A percentile compares a stretch with the other conserved stretches of the same genome.
These are phyloP conservation scores for Chimonanthus praecox DNA, from an alignment of 164 flowering plant species.

Conservation along the genomic window DNA sequence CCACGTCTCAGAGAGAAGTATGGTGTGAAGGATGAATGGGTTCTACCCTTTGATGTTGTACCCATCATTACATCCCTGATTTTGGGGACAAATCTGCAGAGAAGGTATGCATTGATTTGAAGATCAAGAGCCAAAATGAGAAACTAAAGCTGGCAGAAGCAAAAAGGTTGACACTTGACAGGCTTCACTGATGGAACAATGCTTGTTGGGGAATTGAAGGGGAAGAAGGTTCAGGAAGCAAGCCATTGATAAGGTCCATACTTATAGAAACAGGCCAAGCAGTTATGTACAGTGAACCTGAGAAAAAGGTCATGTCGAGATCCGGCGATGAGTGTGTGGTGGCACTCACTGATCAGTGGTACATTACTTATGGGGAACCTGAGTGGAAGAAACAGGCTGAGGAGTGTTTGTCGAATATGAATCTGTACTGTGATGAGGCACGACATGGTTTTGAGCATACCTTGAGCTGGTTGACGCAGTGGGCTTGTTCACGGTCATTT, in stretches of 20 bases:
- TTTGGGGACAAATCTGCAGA: slow-evolving; percentile 70
- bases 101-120: slow-evolving; percentile 60
- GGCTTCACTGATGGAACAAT: slow-evolving; percentile 83
- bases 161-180: slow-evolving; percentile 63
- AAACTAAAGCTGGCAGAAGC: slow-evolving; percentile 76
- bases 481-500: slow-evolving; percentile 58
- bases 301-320: slow-evolving; percentile 76
- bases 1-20: slow-evolving; percentile 60
- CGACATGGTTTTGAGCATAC: slow-evolving; percentile 83
- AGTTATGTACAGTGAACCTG: slow-evolving; percentile 84
- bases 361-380: slow-evolving; percentile 70
- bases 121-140: slow-evolving; percentile 78
- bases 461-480: slow-evolving; percentile 68
- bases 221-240: slow-evolving; percentile 72
- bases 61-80: slow-evolving; percentile 68
- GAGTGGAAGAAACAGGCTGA: slow-evolving; percentile 71
- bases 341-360: slow-evolving; percentile 93
- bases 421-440: slow-evolving; percentile 64
- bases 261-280: slow-evolving; percentile 63
- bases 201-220: slow-evolving; percentile 67
- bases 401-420: slow-evolving; percentile 62
- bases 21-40: slow-evolving; percentile 80
- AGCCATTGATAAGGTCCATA: slow-evolving; percentile 54
- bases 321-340: slow-evolving; percentile 96
- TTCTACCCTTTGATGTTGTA: slow-evolving; percentile 54